Percentiles rank a stretch among this genome's conserved stretches.
These are phyloP conservation scores for Ustilago lituana DNA, from an alignment of 1,284 basidiomycete species.

Conservation along the genomic window DNA sequence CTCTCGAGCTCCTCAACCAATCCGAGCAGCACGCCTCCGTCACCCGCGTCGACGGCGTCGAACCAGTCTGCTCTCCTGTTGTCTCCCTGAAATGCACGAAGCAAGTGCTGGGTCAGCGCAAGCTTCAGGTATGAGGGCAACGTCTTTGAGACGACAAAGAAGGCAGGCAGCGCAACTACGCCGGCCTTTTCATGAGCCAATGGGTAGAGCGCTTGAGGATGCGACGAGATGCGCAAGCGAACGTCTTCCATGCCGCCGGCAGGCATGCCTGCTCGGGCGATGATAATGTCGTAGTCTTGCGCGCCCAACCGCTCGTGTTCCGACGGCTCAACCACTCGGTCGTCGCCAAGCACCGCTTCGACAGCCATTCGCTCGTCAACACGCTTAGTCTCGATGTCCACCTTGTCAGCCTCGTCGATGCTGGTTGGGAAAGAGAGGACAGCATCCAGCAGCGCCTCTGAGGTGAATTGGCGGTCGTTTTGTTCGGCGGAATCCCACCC, in stretches of 20 bases:
- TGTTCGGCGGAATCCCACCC: constrained; percentile 28
- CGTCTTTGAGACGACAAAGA: constrained; percentile 79
- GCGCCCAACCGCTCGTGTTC: constrained; percentile 62
- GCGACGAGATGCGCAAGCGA: constrained; percentile 76
- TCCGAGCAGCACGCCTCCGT: constrained; percentile 78
- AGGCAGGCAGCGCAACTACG: constrained; percentile 72
- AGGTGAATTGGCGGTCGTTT: constrained; percentile 26
- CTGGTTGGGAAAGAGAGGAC: constrained; percentile 9
- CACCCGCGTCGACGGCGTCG: constrained; percentile 74
- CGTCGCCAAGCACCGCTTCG: constrained; percentile 70
- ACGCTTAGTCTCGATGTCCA: constrained; percentile 69
- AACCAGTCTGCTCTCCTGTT: constrained; percentile 69
- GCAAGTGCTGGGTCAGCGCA: constrained; percentile 76
- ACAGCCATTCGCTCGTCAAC: constrained; percentile 77
- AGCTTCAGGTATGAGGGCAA: constrained; percentile 85
- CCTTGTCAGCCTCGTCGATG: constrained; percentile 17
- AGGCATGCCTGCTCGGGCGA: constrained; percentile 46
- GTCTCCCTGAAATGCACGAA: constrained; percentile 40
- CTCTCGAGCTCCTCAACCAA: constrained; percentile 78
- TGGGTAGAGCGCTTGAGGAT: constrained; percentile 70
- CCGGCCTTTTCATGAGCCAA: constrained; percentile 6
- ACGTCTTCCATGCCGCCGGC: constrained; percentile 69
- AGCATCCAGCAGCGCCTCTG: constrained; percentile 17
- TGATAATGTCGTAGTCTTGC: constrained; percentile 63
- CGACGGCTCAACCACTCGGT: constrained; percentile 50